Percentiles rank a stretch among this genome's conserved stretches.
phyloP scores from a whole-genome alignment of 305 asterid genomes.

The Fraxinus velutina region DNA sequence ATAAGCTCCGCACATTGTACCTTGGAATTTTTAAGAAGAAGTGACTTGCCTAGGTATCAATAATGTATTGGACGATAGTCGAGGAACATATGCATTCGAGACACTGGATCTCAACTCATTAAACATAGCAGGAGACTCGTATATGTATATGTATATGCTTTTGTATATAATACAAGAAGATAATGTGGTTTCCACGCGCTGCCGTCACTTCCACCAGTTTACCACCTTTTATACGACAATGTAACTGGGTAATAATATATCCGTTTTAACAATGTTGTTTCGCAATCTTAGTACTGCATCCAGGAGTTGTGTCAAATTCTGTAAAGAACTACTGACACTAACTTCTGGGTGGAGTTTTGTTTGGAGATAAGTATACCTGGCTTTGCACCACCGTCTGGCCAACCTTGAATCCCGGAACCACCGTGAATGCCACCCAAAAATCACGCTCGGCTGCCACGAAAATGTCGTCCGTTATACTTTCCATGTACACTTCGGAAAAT shows the following conservation, averaged over 20 bases:
- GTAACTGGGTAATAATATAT: background rate
- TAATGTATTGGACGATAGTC: background rate
- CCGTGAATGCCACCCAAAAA: constrained; percentile 65
- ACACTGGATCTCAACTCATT: background rate
- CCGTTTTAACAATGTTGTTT: background rate
- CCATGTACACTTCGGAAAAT: constrained; percentile 80
- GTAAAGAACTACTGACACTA: background rate
- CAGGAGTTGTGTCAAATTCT: background rate
- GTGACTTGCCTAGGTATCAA: background rate
- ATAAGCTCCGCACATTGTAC: background rate
- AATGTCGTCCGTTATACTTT: constrained; percentile 55
- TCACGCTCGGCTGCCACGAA: constrained; percentile 44
- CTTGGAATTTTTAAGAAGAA: background rate
- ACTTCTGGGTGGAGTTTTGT: constrained; percentile 30
- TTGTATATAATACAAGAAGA: background rate
- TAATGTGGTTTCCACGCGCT: background rate
- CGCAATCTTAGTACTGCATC: background rate
- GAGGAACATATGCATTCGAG: background rate
- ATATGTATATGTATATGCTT: background rate
- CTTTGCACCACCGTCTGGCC: constrained; percentile 75
- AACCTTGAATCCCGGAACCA: constrained; percentile 77
- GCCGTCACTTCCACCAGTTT: background rate
- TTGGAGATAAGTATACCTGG: constrained; percentile 64
- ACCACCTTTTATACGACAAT: background rate
- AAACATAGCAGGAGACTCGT: background rate